These are phyloP conservation scores for Ceratobasidium sp. DNA, from an alignment of 1,284 basidiomycete genomes.

Conservation along the genomic window DNA sequence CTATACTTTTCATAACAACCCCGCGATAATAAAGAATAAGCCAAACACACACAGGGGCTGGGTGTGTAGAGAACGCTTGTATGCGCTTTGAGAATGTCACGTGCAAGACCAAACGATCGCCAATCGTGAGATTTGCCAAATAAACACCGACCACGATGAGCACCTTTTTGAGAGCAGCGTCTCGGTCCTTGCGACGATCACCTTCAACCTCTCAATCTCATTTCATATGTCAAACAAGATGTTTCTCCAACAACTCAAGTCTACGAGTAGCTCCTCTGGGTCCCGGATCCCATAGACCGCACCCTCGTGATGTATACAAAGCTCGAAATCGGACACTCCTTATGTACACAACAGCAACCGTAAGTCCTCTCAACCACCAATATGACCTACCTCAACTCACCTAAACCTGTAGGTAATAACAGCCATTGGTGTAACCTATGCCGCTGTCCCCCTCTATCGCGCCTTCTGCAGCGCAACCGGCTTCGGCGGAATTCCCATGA, in stretches of 20 bases:
- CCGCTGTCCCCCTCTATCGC: conserved; percentile 96
- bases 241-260: background rate
- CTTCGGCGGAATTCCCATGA: conserved; percentile 94
- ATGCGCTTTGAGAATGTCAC: background rate
- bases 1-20: no score
- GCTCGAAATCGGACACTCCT: conserved; percentile 74
- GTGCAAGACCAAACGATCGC: background rate
- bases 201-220: background rate
- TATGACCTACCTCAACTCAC: background rate
- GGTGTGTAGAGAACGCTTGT: no score
- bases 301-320: conserved; percentile 49
- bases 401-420: conserved; percentile 73
- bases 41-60: no score
- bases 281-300: background rate
- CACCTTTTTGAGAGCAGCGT: conserved; percentile 33
- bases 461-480: conserved; percentile 99
- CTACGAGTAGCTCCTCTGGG: background rate
- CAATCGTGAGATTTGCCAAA: conserved; percentile 17
- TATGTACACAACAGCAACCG: conserved; percentile 84
- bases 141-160: conserved; percentile 34
- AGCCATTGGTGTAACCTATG: conserved; percentile 90
- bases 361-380: conserved; percentile 66
- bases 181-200: background rate
- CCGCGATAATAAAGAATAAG: no score
- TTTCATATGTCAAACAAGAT: background rate